Conservation (phyloP, 108 stramenopile genomes). For the Mediolabrus comicus region DNA sequence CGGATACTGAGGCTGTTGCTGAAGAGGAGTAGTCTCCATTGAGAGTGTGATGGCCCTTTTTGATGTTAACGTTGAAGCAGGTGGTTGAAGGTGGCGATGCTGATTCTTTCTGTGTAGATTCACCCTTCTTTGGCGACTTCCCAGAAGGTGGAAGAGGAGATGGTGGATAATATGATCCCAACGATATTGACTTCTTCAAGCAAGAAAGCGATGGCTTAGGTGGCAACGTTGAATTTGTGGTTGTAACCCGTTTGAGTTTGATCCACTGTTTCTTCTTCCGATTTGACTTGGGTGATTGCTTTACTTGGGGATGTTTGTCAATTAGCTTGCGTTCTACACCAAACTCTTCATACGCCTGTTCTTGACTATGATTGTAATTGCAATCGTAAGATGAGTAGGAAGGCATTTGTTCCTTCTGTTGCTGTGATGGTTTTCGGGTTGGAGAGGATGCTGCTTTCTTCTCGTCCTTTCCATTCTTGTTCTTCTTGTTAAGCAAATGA, state of each 20-base stretch:
- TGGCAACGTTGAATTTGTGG: not conserved
- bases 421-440: too few species aligned
- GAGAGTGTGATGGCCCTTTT: not conserved
- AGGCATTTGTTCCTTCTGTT: not conserved
- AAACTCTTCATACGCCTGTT: slow-evolving; percentile 8
- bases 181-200: not conserved
- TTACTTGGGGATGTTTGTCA: too few species aligned
- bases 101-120: not conserved
- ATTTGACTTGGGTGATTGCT: too few species aligned
- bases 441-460: not conserved
- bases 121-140: not conserved
- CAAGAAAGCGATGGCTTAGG: not conserved
- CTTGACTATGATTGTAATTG: slow-evolving; percentile 8
- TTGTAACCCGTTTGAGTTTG: not conserved
- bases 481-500: not conserved
- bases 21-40: not conserved
- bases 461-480: not conserved
- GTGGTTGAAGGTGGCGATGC: not conserved
- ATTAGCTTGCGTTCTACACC: slow-evolving; percentile 13
- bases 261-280: not conserved
- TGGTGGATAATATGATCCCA: not conserved
- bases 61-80: not conserved
- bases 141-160: not conserved
- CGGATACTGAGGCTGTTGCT: too few species aligned
- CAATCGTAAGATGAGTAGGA: not conserved